Evolutionary conservation across 176 grass and related monocot species (phyloP).

Genomic region (Hordeum vulgare): DNA sequence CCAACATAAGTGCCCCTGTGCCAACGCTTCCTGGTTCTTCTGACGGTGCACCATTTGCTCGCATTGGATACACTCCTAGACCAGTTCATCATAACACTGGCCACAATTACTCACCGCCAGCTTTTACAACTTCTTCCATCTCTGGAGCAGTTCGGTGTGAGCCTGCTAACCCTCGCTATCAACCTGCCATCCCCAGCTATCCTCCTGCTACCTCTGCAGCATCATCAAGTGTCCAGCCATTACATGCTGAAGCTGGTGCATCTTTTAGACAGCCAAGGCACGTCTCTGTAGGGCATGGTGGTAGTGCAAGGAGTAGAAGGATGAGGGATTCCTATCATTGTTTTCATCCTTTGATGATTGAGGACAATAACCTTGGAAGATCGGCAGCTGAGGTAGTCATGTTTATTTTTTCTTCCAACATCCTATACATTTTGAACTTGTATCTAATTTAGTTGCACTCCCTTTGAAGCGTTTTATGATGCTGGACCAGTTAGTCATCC

Average conservation of each 20-base stretch:
- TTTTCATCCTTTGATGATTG: conserved; percentile 40
- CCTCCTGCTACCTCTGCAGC: conserved; percentile 22
- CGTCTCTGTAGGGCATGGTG: conserved; percentile 14
- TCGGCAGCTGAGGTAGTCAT: conserved; percentile 42
- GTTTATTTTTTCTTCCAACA: conserved; percentile 1
- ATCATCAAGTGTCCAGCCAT: conserved; percentile 22
- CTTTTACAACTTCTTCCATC: conserved; percentile 30
- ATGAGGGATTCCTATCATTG: conserved; percentile 43
- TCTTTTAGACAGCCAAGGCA: conserved; percentile 47
- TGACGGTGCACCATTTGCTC: conserved; percentile 9
- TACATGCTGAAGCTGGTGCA: conserved; percentile 34
- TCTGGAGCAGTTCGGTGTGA: conserved; percentile 15
- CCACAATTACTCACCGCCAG: conserved; percentile 25
- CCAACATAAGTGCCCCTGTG: conserved; percentile 29
- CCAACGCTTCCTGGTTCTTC: conserved; percentile 24
- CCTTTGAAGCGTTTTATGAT: conserved; percentile 59
- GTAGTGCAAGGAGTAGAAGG: conserved; percentile 47
- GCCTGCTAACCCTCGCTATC: conserved; percentile 13
- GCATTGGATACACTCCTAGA: conserved; percentile 30
- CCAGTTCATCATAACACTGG: conserved; percentile 13
- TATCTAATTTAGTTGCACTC: conserved; percentile 6
- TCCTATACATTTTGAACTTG: neutral
- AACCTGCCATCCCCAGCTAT: conserved; percentile 25
- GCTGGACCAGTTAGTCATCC: conserved; percentile 42
- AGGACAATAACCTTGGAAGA: conserved; percentile 46